Evolutionary conservation across 495 filamentous ascomycete genomes (phyloP), one percentile per base, ranked within the genome.

Genomic region (Penicillium riverlandense): DNA sequence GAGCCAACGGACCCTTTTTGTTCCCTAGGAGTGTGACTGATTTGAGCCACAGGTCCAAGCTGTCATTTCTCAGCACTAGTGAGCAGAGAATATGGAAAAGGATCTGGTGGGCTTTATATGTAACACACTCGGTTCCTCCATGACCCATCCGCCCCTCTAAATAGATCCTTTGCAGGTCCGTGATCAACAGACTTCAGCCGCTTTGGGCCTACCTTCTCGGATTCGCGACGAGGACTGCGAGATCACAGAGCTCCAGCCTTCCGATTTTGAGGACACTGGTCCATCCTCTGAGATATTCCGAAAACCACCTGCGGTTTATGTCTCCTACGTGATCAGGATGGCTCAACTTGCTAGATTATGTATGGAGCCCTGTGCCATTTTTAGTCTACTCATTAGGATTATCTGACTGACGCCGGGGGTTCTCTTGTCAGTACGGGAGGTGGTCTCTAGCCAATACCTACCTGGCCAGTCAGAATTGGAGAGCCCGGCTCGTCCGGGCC

Each of bases 101-200:
- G 14, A 71, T 75, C 8, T 75, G 70, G 68, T 75, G 71, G 71
- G 65, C 68, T 46, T 41, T 71, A 37, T 74, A 72, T 53, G 69
- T 71, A 48, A 36, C 57, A n/a, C 10, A 34, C 32, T 34, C 5
- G 4, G 22, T 34, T 34, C 32, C 32, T 34, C 7, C 7, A 34
- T 34, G 10, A 2, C 31, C 31, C 9, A n/a, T 34, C 32, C 29
- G 22, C 30, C 12, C 11, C 11, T 27, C 11, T 14, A 13, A 12
- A 28, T 11, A 37, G 5, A 35, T 65, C 34, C 60, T 22, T 35
- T 28, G 32, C 39, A 69, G 64, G 58, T 67, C 8, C 60, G 66
- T 13, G 66, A 70, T 29, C 66, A 70, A 42, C 66, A 70, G 51
- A 66, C 63, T 15, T 65, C 66, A 0, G 64, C 64, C 12, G 66